These are phyloP conservation scores for Candida sp. DNA, from an alignment of 1,139 yeast species.

Conservation along the genomic window DNA sequence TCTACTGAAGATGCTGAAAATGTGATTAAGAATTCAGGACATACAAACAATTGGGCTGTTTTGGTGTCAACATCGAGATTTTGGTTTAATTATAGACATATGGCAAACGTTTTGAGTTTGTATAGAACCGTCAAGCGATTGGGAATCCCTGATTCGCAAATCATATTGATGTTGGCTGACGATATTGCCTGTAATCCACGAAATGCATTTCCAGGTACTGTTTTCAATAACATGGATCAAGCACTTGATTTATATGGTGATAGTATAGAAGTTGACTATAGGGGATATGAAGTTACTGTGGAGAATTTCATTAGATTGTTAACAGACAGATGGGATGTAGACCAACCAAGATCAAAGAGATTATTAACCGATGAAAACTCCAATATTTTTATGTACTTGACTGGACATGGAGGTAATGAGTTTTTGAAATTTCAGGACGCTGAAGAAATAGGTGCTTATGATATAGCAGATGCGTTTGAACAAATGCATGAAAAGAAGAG, in stretches of 20 bases:
- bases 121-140: conserved; percentile 92
- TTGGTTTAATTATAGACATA: conserved; percentile 98
- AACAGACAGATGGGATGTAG: conserved; percentile 94
- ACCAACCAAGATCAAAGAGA: conserved; percentile 90
- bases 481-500: conserved; percentile 97
- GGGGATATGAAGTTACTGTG: conserved; percentile 98
- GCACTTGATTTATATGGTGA: conserved; percentile 95
- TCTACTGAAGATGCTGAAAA: conserved; percentile 18
- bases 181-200: conserved; percentile 97
- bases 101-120: conserved; percentile 94
- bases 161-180: conserved; percentile 92
- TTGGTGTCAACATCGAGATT: conserved; percentile 92
- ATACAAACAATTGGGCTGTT: conserved; percentile 93
- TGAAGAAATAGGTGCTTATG: conserved; percentile 94
- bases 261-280: conserved; percentile 90
- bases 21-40: conserved; percentile 38
- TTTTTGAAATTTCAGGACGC: conserved; percentile 97
- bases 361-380: conserved; percentile 90
- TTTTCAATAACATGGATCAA: conserved; percentile 90
- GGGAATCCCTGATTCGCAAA: conserved; percentile 98
- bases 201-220: conserved; percentile 94
- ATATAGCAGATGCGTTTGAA: conserved; percentile 94
- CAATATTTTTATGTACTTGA: conserved; percentile 89
- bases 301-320: conserved; percentile 87
- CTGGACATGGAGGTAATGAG: conserved; percentile 99